These are phyloP conservation scores for Flaveria floridana DNA, from an alignment of 140 eudicot genomes.

Conservation along the genomic window DNA sequence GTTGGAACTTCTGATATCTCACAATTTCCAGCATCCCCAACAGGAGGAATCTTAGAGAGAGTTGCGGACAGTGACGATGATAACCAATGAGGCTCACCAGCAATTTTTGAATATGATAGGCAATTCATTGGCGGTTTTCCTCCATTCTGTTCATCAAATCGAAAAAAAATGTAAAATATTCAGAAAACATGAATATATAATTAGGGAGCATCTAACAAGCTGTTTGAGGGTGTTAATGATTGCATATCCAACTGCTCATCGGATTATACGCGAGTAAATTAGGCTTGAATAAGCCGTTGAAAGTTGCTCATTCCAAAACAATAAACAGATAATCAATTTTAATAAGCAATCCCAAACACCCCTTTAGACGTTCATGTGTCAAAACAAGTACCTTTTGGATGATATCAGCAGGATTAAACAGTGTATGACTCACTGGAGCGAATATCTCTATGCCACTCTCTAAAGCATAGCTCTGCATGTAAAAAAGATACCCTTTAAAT, in stretches of 20 bases:
- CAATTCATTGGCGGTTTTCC: conserved; percentile 81
- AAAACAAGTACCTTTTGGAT: conserved; percentile 56
- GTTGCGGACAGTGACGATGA: conserved; percentile 49
- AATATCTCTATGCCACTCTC: conserved; percentile 61
- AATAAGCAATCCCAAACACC: too few species aligned
- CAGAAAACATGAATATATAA: neutral
- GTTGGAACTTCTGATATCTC: conserved; percentile 63
- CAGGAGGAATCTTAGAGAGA: conserved; percentile 47
- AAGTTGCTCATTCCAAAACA: neutral
- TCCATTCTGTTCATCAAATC: conserved; percentile 54
- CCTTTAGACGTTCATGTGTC: neutral
- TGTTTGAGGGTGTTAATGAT: neutral
- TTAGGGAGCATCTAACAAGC: neutral
- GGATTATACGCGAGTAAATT: neutral
- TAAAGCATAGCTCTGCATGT: conserved; percentile 58
- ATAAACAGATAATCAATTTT: too few species aligned
- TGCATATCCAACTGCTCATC: neutral
- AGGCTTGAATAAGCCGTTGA: neutral
- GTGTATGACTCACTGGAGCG: conserved; percentile 89
- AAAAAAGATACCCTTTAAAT: neutral
- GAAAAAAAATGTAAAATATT: neutral
- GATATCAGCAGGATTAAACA: conserved; percentile 79
- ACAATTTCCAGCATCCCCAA: conserved; percentile 50
- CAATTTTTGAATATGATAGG: conserved; percentile 68
- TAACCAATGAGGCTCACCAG: conserved; percentile 74